phyloP scores from a whole-genome alignment of 805 yeast species.

The Nakazawaea ernobii region DNA sequence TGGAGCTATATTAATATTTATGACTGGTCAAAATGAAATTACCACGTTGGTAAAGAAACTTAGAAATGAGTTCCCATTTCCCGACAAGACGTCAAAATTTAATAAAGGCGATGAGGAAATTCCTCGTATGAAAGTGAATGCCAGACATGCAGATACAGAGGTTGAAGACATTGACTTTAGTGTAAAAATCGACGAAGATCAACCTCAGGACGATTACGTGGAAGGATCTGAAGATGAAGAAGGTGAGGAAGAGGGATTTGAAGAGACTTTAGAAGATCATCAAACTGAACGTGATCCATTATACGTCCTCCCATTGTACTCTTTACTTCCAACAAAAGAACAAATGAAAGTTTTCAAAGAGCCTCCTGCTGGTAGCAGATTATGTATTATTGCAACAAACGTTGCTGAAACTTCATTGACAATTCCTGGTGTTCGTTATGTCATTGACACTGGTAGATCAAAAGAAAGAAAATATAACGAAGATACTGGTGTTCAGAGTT shows the following conservation, averaged over 20 bases:
- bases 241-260: constrained; percentile 60
- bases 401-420: constrained; percentile 98
- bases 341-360: constrained; percentile 87
- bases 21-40: constrained; percentile 95
- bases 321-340: constrained; percentile 87
- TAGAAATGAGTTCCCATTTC: constrained; percentile 61
- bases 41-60: constrained; percentile 65
- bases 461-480: constrained; percentile 83
- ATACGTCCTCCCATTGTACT: constrained; percentile 87
- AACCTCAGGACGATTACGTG: constrained; percentile 35
- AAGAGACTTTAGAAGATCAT: constrained; percentile 65
- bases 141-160: constrained; percentile 66
- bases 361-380: constrained; percentile 80
- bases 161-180: constrained; percentile 85
- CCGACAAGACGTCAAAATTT: constrained; percentile 21
- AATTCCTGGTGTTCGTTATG: constrained; percentile 91
- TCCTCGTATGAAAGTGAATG: constrained; percentile 42
- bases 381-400: constrained; percentile 93
- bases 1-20: constrained; percentile 86
- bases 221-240: constrained; percentile 46
- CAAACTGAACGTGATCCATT: constrained; percentile 74
- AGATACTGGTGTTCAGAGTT: constrained; percentile 87
- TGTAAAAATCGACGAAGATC: constrained; percentile 34
- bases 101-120: constrained; percentile 26
- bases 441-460: constrained; percentile 90